Evolutionary conservation across 1,284 basidiomycete species (phyloP).

Genomic region (Taiwanofungus camphoratus): DNA sequence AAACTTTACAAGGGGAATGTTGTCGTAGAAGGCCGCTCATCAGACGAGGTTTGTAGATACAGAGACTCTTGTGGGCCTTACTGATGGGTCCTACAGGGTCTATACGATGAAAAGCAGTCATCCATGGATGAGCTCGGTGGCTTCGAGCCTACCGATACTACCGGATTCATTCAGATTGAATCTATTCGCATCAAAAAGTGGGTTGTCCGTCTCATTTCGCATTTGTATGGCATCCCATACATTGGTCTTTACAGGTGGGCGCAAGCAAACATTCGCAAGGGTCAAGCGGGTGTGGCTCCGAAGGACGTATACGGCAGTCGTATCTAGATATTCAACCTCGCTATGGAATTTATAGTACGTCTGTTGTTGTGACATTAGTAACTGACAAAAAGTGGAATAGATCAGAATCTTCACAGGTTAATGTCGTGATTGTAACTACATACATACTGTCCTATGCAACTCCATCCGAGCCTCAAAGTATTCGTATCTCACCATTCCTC

Average conservation of each 20-base stretch:
- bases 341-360: too few species aligned
- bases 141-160: constrained; percentile 89
- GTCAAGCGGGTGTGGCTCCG: constrained; percentile 70
- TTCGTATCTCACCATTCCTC: constrained; percentile 31
- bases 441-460: too few species aligned
- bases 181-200: constrained; percentile 95
- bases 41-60: constrained; percentile 64
- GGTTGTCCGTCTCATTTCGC: constrained; percentile 27
- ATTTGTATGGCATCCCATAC: constrained; percentile 3
- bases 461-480: constrained; percentile 2
- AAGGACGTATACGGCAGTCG: constrained; percentile 70
- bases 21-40: constrained; percentile 87
- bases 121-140: constrained; percentile 99
- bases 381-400: too few species aligned
- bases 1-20: constrained; percentile 98
- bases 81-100: constrained; percentile 44
- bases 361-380: too few species aligned
- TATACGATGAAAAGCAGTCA: constrained; percentile 96
- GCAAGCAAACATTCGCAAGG: constrained; percentile 77
- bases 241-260: constrained; percentile 55
- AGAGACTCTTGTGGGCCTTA: background rate
- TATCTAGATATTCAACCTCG: constrained; percentile 13
- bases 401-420: too few species aligned
- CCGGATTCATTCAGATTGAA: constrained; percentile 93
- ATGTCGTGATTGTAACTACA: too few species aligned